Evolutionary conservation across 352 stramenopile genomes (phyloP), one percentile per base, ranked within the genome.

Genomic region (Phytophthora meadii): DNA sequence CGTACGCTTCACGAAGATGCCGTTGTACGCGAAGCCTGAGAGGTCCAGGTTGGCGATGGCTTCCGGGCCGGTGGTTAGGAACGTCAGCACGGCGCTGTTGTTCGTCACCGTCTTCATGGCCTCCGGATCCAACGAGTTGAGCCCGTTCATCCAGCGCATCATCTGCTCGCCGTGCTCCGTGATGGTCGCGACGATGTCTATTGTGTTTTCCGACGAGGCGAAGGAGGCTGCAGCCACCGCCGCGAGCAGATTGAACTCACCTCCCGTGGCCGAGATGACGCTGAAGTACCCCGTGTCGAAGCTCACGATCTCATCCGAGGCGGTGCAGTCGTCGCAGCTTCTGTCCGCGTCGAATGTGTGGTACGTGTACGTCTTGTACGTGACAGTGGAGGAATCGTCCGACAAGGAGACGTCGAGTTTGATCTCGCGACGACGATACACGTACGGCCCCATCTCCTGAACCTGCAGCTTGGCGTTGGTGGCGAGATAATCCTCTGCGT

Each of bases 351-450:
- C 63, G 52, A 76, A 93, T 55, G 71, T 84, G 75, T 91, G 80
- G 72, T 89, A 91, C 53, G 79, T 90, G 76, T 93, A 93, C 61
- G 65, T 76, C 69, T 88, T 90, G 81, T 93, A 93, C 39, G 64
- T 87, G 53, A 93, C 74, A 37, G 54, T 71, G 67, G 84, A 81
- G 49, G 64, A 56, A 55, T 88, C 79, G 45, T 76, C 66, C 17
- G 67, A 75, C 47, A 93, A 68, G 49, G 74, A 68, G 19, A 93
- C 82, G 68, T 93, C 75, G 8, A 88, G 51, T 54, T 81, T 82
- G 45, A 87, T 77, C 66, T 90, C 61, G 44, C 73, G 82, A 10
- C 81, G 75, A 25, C 85, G 81, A 67, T 92, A 93, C 27, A 80
- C 69, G 70, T 93, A 93, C 36, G 82, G 82, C 0, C 85, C 85